These are phyloP conservation scores for Colletotrichum graminicola DNA, from an alignment of 2,329 filamentous ascomycete genomes.

Conservation along the genomic window DNA sequence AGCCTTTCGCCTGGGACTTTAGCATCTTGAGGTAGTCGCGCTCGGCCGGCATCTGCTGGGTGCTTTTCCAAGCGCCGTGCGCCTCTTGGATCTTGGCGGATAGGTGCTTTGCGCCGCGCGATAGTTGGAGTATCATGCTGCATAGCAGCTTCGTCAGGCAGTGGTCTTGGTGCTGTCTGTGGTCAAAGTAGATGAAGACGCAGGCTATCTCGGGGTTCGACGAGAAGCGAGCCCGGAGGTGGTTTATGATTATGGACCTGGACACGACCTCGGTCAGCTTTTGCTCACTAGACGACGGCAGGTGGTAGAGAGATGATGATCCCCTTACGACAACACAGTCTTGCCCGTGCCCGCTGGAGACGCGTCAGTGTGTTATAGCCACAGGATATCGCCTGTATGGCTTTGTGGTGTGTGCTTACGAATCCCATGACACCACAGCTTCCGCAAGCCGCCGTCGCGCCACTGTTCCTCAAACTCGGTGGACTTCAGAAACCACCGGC, in stretches of 20 bases:
- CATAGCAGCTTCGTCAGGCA: background rate
- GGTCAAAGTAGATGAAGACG: conserved; percentile 19
- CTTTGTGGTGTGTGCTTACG: conserved; percentile 3
- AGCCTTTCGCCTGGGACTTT: background rate
- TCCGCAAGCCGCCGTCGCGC: conserved; percentile 8
- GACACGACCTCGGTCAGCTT: background rate
- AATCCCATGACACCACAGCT: conserved; percentile 17
- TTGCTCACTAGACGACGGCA: background rate
- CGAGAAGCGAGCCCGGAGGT: conserved; percentile 2
- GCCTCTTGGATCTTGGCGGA: background rate
- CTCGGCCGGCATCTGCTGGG: background rate
- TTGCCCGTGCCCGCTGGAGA: conserved; percentile 22
- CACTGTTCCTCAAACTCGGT: background rate
- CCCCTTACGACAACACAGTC: conserved; percentile 8
- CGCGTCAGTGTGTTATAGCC: background rate
- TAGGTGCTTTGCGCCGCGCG: background rate
- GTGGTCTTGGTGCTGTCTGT: conserved; percentile 8
- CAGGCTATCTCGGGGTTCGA: background rate
- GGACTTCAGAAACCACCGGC: background rate
- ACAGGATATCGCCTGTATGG: background rate
- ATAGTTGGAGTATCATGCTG: background rate
- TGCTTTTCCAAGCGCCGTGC: conserved; percentile 11
- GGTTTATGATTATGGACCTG: conserved; percentile 13
- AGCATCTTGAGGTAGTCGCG: conserved; percentile 20
- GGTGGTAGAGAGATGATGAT: no score